phyloP scores from a whole-genome alignment of 1,284 basidiomycete species.

The Meira miltonrushii region DNA sequence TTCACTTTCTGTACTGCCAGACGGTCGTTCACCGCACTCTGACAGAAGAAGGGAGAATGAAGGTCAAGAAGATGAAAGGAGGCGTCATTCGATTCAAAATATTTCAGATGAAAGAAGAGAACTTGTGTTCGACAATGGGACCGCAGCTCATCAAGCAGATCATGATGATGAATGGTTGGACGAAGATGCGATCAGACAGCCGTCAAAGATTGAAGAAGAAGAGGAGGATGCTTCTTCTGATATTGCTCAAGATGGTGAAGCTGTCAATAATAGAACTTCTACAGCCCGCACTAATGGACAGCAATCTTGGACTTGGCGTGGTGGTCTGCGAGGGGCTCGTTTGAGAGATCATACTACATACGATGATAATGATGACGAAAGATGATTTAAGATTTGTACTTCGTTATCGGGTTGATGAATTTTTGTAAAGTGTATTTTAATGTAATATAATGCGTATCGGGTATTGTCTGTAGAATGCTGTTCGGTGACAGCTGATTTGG shows the following conservation, averaged over 20 bases:
- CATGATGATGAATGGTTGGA: constrained; percentile 14
- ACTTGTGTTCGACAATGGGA: neutral
- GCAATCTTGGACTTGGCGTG: constrained; percentile 38
- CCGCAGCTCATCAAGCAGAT: neutral
- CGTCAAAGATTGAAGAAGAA: neutral
- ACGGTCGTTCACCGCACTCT: neutral
- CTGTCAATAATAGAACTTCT: neutral
- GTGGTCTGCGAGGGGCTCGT: constrained; percentile 31
- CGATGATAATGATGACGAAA: neutral
- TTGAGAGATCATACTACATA: constrained; percentile 22
- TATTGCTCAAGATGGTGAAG: neutral
- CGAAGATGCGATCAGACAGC: neutral
- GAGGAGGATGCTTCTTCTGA: neutral
- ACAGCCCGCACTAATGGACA: neutral
- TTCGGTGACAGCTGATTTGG: constrained; percentile 85
- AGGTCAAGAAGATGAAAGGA: neutral
- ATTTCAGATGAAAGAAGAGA: neutral
- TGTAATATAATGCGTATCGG: constrained; percentile 64
- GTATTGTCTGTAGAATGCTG: constrained; percentile 92
- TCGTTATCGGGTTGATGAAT: too few relatives aligned
- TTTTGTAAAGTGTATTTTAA: too few relatives aligned
- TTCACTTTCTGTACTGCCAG: neutral
- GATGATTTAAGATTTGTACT: neutral
- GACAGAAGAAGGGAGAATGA: neutral
- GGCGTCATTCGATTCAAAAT: neutral